Percentiles rank a stretch among this genome's conserved stretches.
phyloP scores from a whole-genome alignment of 2,329 filamentous ascomycete species.

The Xylariaceae sp. region DNA sequence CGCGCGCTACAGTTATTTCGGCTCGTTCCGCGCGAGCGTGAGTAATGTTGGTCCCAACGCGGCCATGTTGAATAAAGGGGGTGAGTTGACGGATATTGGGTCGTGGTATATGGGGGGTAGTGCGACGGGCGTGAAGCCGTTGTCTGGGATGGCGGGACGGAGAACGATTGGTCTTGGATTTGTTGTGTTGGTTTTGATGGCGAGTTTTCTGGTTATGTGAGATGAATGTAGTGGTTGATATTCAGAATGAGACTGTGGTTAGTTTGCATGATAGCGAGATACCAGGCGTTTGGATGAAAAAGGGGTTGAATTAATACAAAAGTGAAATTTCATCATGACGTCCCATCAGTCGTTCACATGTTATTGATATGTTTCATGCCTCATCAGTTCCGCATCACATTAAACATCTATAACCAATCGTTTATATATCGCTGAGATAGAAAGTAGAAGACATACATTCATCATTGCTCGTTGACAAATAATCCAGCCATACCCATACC shows the following conservation, averaged over 20 bases:
- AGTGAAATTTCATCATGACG: too few species aligned
- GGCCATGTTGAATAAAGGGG: slow-evolving; percentile 62
- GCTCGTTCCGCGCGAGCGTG: slow-evolving; percentile 62
- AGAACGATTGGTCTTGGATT: too few species aligned
- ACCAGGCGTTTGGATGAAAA: not conserved
- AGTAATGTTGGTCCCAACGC: slow-evolving; percentile 72
- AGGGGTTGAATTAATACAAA: not conserved
- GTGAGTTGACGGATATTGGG: slow-evolving; percentile 69
- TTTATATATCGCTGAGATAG: not conserved
- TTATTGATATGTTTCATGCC: too few species aligned
- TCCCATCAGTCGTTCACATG: too few species aligned
- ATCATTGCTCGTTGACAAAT: slow-evolving; percentile 55
- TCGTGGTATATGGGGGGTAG: slow-evolving; percentile 65
- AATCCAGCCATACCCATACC: slow-evolving; percentile 64
- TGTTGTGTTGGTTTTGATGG: not conserved
- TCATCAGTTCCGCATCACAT: too few species aligned
- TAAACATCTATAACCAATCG: too few species aligned
- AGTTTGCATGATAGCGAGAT: not conserved
- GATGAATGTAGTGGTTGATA: not conserved
- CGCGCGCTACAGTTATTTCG: slow-evolving; percentile 69
- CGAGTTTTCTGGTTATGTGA: not conserved
- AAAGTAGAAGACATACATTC: not conserved
- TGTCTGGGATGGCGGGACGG: slow-evolving; percentile 15
- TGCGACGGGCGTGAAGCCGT: slow-evolving; percentile 42
- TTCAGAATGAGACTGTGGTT: not conserved